A percentile compares a stretch with the other conserved stretches of the same genome.
These are phyloP conservation scores for Plectosphaerella cucumerina DNA, from an alignment of 2,329 filamentous ascomycete species.

Conservation along the genomic window DNA sequence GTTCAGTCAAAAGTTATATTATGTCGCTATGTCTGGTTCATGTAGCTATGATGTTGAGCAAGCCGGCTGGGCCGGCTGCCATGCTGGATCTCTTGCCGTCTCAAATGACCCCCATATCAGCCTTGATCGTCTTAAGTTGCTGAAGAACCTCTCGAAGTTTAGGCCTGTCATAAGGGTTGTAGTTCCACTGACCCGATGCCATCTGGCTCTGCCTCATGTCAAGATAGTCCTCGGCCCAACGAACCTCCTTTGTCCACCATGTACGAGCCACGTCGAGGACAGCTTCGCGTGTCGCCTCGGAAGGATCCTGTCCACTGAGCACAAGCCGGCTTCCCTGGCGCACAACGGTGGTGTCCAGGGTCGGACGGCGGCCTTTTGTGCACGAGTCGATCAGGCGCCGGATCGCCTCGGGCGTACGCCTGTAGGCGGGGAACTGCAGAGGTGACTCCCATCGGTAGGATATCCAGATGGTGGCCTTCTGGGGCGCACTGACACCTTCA, in stretches of 20 bases:
- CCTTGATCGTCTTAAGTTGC: constrained; percentile 15
- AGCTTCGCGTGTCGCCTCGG: constrained; percentile 23
- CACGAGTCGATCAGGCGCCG: constrained; percentile 46
- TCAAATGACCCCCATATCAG: not conserved
- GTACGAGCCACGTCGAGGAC: constrained; percentile 32
- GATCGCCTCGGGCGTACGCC: constrained; percentile 39
- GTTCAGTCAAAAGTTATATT: no score
- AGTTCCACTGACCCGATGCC: constrained; percentile 38
- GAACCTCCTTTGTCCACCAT: constrained; percentile 47
- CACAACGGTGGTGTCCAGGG: constrained; percentile 39
- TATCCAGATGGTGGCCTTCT: constrained; percentile 53
- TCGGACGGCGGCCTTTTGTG: constrained; percentile 41
- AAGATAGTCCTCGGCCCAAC: constrained; percentile 43
- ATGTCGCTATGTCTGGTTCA: not conserved
- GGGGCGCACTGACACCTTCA: constrained; percentile 54
- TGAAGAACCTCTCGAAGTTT: constrained; percentile 38
- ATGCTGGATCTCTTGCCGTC: not conserved
- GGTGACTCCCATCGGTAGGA: constrained; percentile 54
- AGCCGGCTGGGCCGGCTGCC: no score
- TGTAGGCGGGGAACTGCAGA: constrained; percentile 51
- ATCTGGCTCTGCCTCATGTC: constrained; percentile 31
- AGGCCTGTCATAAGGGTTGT: constrained; percentile 47
- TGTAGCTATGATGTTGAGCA: no score
- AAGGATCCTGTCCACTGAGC: constrained; percentile 21
- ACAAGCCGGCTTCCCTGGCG: constrained; percentile 42